Base-by-base conservation (phyloP, 2,329 filamentous ascomycete species). In the Plectosphaerella plurivora region DNA sequence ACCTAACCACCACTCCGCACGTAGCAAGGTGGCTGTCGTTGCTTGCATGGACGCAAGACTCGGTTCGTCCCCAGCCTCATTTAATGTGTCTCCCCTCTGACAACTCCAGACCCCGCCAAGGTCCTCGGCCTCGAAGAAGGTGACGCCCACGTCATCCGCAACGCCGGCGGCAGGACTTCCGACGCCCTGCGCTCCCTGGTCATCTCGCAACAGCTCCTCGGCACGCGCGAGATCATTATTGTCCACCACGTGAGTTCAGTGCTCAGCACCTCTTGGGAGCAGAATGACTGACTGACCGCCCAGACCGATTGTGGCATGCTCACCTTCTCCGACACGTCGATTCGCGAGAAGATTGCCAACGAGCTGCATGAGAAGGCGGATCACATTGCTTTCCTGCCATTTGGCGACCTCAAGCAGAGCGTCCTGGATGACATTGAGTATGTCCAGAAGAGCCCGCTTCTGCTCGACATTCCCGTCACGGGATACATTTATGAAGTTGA, bases 401-500 rank as follows among this genome's bases (percentile, higher is more conserved):
- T 91, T 56, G 59, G 73, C 0, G 76, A 88, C 52, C 60, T 89
- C 50, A 79, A 86, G 52, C 67, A 79, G 58, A 86, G 82, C 8
- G 84, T 92, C 0, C 72, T 71, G 55, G 77, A 84, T 35, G 88
- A 93, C 67, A 78, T 93, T 0, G 70, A 70, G 47, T 82, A 82
- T 58, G 62, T 93, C 57, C 81, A 78, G 65, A 73, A 66, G 48
- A 81, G 74, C 48, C 78, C 78, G 49, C 73, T 87, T 12, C 74
- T 91, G 5, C 72, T 84, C 16, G 74, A 84, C 24, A 77, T 88
- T 4, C 69, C 70, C 0, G 75, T 92, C 46, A 87, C 79, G 4
- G 88, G 89, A 1, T 93, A 88, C 81, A 70, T 92, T 2, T 92
- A 91, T 69, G 84, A 91, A 60, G 86, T 91, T 39, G 82, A 88